These are phyloP conservation scores for Friedmanniomyces endolithicus DNA, from an alignment of 495 filamentous ascomycete genomes.

Conservation along the genomic window DNA sequence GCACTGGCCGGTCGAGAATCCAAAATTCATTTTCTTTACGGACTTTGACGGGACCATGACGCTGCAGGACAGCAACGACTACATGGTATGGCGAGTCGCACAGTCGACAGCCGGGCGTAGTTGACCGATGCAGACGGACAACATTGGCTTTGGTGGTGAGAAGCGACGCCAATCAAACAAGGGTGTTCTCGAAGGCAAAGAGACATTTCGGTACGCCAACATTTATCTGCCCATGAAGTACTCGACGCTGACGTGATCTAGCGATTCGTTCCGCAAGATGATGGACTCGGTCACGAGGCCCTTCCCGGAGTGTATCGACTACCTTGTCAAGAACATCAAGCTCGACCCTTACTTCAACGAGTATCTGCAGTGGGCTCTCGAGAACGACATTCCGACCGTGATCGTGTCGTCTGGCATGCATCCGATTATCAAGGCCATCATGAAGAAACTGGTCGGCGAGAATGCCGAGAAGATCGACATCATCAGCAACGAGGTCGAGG, in stretches of 20 bases:
- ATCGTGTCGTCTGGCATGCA: constrained; percentile 84
- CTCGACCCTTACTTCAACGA: constrained; percentile 74
- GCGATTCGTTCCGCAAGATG: constrained; percentile 78
- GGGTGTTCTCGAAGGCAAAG: constrained; percentile 54
- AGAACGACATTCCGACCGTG: constrained; percentile 80
- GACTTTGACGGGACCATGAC: constrained; percentile 98
- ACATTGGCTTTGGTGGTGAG: constrained; percentile 64
- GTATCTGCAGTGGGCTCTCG: constrained; percentile 69
- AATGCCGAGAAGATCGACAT: constrained; percentile 65
- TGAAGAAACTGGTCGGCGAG: constrained; percentile 64
- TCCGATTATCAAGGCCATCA: constrained; percentile 74
- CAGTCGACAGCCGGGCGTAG: neutral
- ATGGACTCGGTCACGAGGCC: constrained; percentile 67
- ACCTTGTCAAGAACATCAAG: constrained; percentile 67
- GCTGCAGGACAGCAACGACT: constrained; percentile 84
- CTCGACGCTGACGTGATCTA: constrained; percentile 18
- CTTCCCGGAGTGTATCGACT: constrained; percentile 64
- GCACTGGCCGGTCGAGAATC: constrained; percentile 20
- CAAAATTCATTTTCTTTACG: constrained; percentile 86
- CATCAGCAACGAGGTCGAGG: constrained; percentile 65
- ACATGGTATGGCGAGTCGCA: constrained; percentile 40
- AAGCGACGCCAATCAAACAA: constrained; percentile 53
- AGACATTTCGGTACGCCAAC: constrained; percentile 52
- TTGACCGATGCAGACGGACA: constrained; percentile 56
- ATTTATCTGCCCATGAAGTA: neutral